A percentile compares a stretch with the other conserved stretches of the same genome.
phyloP scores from a whole-genome alignment of 441 rosid species.

The Mallotus repandus region DNA sequence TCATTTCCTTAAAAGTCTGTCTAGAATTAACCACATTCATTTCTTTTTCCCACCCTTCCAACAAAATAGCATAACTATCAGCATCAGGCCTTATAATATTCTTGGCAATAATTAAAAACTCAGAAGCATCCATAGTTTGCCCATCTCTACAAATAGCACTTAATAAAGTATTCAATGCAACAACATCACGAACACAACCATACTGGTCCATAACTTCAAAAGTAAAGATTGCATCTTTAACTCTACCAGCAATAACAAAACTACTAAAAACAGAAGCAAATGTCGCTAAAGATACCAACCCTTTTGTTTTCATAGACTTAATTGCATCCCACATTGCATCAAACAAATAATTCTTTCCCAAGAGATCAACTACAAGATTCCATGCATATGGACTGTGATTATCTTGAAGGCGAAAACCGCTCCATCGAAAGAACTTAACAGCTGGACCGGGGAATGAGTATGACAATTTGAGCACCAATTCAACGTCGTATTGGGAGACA shows the following conservation, averaged over 20 bases:
- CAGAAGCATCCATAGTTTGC: constrained; percentile 36
- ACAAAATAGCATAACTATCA: constrained; percentile 52
- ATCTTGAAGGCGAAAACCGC: constrained; percentile 43
- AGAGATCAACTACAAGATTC: constrained; percentile 63
- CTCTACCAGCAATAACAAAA: constrained; percentile 43
- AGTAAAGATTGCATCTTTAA: constrained; percentile 41
- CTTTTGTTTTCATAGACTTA: constrained; percentile 46
- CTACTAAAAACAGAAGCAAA: constrained; percentile 67
- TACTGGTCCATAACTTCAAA: constrained; percentile 60
- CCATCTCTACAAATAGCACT: constrained; percentile 71
- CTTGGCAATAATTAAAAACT: constrained; percentile 39
- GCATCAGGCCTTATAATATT: constrained; percentile 42
- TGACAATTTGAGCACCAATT: constrained; percentile 54
- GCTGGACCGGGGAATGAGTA: constrained; percentile 50
- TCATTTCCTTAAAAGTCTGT: constrained; percentile 45
- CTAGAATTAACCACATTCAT: constrained; percentile 32
- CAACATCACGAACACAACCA: constrained; percentile 39
- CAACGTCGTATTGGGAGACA: constrained; percentile 46
- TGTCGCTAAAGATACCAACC: constrained; percentile 55
- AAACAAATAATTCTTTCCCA: constrained; percentile 58
- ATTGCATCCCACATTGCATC: constrained; percentile 73
- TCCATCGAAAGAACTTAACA: constrained; percentile 69
- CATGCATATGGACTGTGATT: constrained; percentile 62
- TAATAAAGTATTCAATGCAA: constrained; percentile 56
- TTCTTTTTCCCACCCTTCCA: constrained; percentile 70